A percentile compares a stretch with the other conserved stretches of the same genome.
Evolutionary conservation across 345 rosid genomes (phyloP).

Genomic region (Excoecaria agallocha): DNA sequence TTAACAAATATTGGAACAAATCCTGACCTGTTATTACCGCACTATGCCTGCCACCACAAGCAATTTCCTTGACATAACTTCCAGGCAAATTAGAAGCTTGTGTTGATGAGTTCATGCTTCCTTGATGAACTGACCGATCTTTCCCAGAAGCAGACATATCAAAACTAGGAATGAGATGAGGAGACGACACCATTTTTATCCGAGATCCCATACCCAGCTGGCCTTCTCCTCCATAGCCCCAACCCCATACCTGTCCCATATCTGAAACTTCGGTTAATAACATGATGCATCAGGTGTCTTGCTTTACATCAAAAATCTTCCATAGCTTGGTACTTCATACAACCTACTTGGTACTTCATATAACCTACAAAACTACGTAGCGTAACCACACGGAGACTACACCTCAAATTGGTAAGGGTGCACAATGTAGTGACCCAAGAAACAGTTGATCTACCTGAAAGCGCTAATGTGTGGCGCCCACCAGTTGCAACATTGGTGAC

Average conservation of each 20-base stretch:
- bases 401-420: slow-evolving; percentile 24
- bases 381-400: slow-evolving; percentile 40
- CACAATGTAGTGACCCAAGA: slow-evolving; percentile 9
- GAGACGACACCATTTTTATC: slow-evolving; percentile 78
- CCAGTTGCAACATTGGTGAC: slow-evolving; percentile 71
- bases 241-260: slow-evolving; percentile 96
- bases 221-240: slow-evolving; percentile 99
- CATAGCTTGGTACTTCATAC: slow-evolving; percentile 53
- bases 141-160: slow-evolving; percentile 45
- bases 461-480: slow-evolving; percentile 74
- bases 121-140: slow-evolving; percentile 47
- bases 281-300: slow-evolving; percentile 55
- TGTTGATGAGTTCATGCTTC: slow-evolving; percentile 36
- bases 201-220: slow-evolving; percentile 85
- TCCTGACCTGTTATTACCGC: slow-evolving; percentile 68
- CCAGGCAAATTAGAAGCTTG: slow-evolving; percentile 43
- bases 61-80: slow-evolving; percentile 59
- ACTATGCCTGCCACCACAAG: slow-evolving; percentile 92
- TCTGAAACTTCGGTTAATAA: slow-evolving; percentile 76
- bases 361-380: slow-evolving; percentile 51
- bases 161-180: slow-evolving; percentile 69
- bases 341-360: slow-evolving; percentile 24
- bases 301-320: slow-evolving; percentile 60
- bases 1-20: slow-evolving; percentile 10
- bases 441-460: slow-evolving; percentile 62